Evolutionary conservation across 2,329 filamentous ascomycete species (phyloP).

Genomic region (Aspergillus transmontanensis): DNA sequence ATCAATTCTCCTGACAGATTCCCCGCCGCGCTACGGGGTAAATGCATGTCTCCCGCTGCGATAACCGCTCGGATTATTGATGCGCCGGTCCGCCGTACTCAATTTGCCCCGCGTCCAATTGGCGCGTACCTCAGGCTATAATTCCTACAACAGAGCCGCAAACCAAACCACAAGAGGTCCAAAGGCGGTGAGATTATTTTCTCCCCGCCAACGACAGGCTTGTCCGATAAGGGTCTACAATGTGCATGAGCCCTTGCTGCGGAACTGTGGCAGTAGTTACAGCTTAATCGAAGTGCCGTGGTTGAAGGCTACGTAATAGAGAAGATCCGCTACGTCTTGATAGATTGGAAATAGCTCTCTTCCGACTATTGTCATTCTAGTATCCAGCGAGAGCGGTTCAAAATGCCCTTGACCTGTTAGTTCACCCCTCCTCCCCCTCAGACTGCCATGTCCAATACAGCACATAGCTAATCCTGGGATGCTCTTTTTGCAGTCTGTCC

Average conservation of each 20-base stretch:
- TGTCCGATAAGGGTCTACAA: conserved; percentile 20
- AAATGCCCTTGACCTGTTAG: conserved; percentile 45
- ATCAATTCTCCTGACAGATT: conserved; percentile 15
- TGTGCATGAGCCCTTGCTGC: conserved; percentile 18
- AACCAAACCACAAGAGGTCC: background rate
- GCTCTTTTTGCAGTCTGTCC: conserved; percentile 45
- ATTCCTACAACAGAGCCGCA: background rate
- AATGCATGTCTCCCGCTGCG: conserved; percentile 17
- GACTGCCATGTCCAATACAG: background rate
- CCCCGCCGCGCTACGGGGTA: conserved; percentile 14
- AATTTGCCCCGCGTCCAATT: conserved; percentile 24
- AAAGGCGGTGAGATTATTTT: conserved; percentile 20
- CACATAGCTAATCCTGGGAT: conserved; percentile 20
- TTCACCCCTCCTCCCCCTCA: background rate
- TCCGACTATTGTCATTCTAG: background rate
- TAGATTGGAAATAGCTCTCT: background rate
- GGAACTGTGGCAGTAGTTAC: conserved; percentile 9
- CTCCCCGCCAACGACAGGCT: conserved; percentile 18
- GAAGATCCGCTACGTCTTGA: background rate
- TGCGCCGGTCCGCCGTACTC: conserved; percentile 20
- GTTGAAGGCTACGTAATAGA: background rate
- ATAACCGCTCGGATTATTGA: conserved; percentile 20
- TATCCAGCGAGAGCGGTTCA: conserved; percentile 10
- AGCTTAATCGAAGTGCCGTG: background rate
- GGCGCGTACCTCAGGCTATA: conserved; percentile 1